A percentile compares a stretch with the other conserved stretches of the same genome.
These are phyloP conservation scores for Anisogramma anomala DNA, from an alignment of 2,329 filamentous ascomycete genomes.

Conservation along the genomic window DNA sequence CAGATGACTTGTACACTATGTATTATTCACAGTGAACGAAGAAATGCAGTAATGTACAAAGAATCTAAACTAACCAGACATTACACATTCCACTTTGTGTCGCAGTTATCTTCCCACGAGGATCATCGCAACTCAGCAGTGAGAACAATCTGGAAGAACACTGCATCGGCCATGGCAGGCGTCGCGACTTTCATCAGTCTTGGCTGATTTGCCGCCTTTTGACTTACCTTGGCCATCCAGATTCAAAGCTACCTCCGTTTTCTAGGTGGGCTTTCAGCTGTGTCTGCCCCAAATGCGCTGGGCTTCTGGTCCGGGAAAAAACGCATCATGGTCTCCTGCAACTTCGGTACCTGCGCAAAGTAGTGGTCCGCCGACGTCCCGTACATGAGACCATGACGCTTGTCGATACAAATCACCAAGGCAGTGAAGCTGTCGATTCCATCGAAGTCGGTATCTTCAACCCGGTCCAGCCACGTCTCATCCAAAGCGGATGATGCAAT, in stretches of 20 bases:
- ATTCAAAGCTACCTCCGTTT: slow-evolving; percentile 10
- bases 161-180: no score
- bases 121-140: no score
- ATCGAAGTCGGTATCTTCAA: slow-evolving; percentile 8
- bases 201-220: slow-evolving; percentile 6
- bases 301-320: slow-evolving; percentile 10
- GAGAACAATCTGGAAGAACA: no score
- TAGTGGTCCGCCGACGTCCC: slow-evolving; percentile 9
- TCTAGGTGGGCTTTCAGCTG: not conserved
- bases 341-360: slow-evolving; percentile 8
- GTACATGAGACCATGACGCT: slow-evolving; percentile 6
- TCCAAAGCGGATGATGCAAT: slow-evolving; percentile 6
- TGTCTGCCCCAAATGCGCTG: slow-evolving; percentile 5
- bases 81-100: not conserved
- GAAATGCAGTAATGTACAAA: not conserved
- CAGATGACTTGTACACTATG: no score
- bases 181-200: not conserved
- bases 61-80: not conserved
- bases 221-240: slow-evolving; percentile 11
- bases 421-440: slow-evolving; percentile 11
- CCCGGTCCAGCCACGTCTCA: slow-evolving; percentile 8
- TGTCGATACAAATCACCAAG: slow-evolving; percentile 10
- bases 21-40: no score
- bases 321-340: slow-evolving; percentile 9
- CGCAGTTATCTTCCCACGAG: no score